Evolutionary conservation across 2,329 filamentous ascomycete species (phyloP), one percentile per base, ranked within the genome.

Genomic region (Pseudogymnoascus sp.): DNA sequence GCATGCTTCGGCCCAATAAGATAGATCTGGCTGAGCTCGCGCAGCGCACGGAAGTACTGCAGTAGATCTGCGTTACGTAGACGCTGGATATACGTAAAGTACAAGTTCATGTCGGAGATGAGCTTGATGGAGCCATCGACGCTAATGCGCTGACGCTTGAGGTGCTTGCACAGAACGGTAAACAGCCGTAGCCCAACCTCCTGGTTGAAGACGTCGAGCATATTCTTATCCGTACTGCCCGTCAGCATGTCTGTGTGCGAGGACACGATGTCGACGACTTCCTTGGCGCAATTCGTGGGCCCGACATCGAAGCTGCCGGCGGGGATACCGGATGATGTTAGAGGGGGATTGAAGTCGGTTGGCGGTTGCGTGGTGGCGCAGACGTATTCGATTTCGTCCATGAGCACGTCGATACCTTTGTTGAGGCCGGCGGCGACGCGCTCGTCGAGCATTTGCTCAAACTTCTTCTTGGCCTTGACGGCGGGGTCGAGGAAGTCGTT

Each of bases 361-460:
- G 92, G 87, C 22, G 82, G 77, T 73, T 99, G 94, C 2, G 87
- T 90, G 0, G 92, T 96, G 16, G 90, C 92, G 68, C 92, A 92
- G 36, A 99, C 83, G 71, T 95, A 97, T 73, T 99, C 94, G 28
- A 97, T 92, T 76, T 99, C 94, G 69, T 96, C 92, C 89, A 99
- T 97, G 43, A 99, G 83, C 62, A 97, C 94, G 70, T 99, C 93
- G 65, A 99, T 97, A 65, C 94, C 94, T 77, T 96, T 97, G 75
- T 97, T 97, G 65, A 99, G 79, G 1, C 95, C 95, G 7, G 93
- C 92, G 3, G 94, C 94, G 6, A 99, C 94, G 63, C 90, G 90
- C 75, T 97, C 94, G 71, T 99, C 94, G 1, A 99, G 86, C 89
- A 97, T 96, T 72, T 97, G 92, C 79, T 99, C 94, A 69, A 97